phyloP scores from a whole-genome alignment of 305 asterid genomes.

The Andrographis paniculata region DNA sequence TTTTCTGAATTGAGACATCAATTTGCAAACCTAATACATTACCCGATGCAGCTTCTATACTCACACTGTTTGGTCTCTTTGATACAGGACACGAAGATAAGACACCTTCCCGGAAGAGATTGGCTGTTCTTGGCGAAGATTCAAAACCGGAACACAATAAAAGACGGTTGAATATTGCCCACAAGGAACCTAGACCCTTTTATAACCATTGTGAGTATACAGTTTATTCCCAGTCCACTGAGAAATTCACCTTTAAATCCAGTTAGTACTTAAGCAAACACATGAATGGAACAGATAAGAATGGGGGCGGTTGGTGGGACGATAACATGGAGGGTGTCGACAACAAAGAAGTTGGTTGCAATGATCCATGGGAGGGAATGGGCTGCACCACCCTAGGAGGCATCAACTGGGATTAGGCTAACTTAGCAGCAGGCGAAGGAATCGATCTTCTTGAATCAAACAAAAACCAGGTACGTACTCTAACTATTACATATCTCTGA shows the following conservation, averaged over 20 bases:
- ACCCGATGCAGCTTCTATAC: too few species aligned
- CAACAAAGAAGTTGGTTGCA: constrained; percentile 74
- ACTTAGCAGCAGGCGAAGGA: too few species aligned
- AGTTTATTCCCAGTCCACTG: too few species aligned
- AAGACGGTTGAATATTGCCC: constrained; percentile 20
- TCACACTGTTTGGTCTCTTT: background rate
- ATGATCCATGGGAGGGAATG: constrained; percentile 70
- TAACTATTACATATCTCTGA: too few species aligned
- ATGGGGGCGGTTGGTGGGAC: constrained; percentile 90
- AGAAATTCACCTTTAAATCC: background rate
- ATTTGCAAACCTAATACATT: too few species aligned
- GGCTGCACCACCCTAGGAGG: constrained; percentile 76
- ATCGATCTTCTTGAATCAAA: too few species aligned
- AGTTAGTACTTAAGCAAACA: background rate
- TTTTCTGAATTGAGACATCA: too few species aligned
- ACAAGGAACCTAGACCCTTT: constrained; percentile 31
- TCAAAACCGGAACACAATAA: constrained; percentile 27
- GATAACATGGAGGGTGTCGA: constrained; percentile 79
- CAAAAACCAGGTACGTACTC: too few species aligned
- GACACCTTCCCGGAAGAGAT: constrained; percentile 31
- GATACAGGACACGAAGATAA: constrained; percentile 22
- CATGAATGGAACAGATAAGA: constrained; percentile 58
- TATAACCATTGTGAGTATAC: constrained; percentile 73
- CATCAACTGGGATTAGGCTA: constrained; percentile 48
- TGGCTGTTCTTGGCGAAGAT: constrained; percentile 73